These are phyloP conservation scores for Euphorbia pulcherrima DNA, from an alignment of 345 rosid species.

Conservation along the genomic window DNA sequence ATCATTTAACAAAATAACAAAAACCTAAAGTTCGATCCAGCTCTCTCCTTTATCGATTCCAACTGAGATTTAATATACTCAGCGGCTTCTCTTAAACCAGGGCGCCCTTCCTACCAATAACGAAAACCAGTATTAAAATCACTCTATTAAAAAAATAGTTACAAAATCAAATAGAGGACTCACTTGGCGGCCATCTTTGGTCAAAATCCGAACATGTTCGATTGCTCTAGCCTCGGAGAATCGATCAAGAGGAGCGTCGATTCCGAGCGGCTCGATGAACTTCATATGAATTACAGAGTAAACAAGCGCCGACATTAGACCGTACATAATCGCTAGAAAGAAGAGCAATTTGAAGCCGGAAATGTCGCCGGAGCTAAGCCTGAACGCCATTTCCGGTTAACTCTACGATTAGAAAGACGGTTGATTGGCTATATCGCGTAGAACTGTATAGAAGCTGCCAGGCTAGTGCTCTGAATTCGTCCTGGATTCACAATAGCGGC, in stretches of 20 bases:
- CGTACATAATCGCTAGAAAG: conserved; percentile 50
- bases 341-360: conserved; percentile 59
- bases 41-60: conserved; percentile 64
- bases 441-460: conserved; percentile 1
- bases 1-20: not conserved
- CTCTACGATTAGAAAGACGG: not conserved
- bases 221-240: conserved; percentile 94
- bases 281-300: conserved; percentile 60
- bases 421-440: not conserved
- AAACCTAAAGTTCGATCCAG: conserved; percentile 70
- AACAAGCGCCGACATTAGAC: conserved; percentile 53
- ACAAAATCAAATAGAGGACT: conserved; percentile 2
- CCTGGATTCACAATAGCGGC: not conserved
- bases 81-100: conserved; percentile 82
- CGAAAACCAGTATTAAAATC: not conserved
- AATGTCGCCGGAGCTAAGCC: conserved; percentile 50
- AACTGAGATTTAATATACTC: conserved; percentile 62
- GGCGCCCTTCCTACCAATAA: conserved; percentile 70
- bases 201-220: conserved; percentile 69
- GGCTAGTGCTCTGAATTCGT: not conserved
- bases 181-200: conserved; percentile 83
- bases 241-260: conserved; percentile 79
- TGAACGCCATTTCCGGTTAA: conserved; percentile 39
- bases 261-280: conserved; percentile 59
- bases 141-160: not conserved